phyloP scores from a whole-genome alignment of 2,329 filamentous ascomycete genomes.

The Botryotinia narcissicola region DNA sequence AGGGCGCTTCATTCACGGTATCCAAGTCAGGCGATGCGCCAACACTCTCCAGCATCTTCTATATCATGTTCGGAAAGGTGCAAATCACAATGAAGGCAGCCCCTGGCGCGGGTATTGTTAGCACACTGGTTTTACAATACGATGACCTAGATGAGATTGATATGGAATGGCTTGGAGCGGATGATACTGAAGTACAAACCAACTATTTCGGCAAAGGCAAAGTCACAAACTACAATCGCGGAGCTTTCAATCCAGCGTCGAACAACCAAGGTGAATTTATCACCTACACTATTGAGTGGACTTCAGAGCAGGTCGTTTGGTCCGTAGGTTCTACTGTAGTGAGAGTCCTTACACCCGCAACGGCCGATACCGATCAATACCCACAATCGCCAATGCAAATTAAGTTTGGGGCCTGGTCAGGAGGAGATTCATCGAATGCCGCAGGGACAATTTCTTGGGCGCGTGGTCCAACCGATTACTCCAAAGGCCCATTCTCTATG shows the following conservation, averaged over 20 bases:
- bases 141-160: constrained; percentile 95
- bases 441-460: constrained; percentile 88
- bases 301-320: constrained; percentile 79
- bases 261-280: constrained; percentile 73
- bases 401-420: constrained; percentile 89
- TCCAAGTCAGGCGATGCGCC: constrained; percentile 76
- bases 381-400: constrained; percentile 95
- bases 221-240: constrained; percentile 81
- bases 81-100: constrained; percentile 83
- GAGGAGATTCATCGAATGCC: constrained; percentile 74
- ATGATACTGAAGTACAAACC: constrained; percentile 76
- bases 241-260: constrained; percentile 68
- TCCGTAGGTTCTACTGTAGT: constrained; percentile 75
- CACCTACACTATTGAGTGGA: constrained; percentile 93
- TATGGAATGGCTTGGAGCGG: constrained; percentile 89
- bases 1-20: constrained; percentile 82
- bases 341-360: constrained; percentile 67
- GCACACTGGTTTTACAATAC: constrained; percentile 85
- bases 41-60: constrained; percentile 85
- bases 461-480: constrained; percentile 80
- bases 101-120: constrained; percentile 87
- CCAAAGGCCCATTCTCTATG: constrained; percentile 82
- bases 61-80: constrained; percentile 98
- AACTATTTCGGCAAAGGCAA: constrained; percentile 97
- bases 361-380: constrained; percentile 73